Percentiles rank a stretch among this genome's conserved stretches.
Conservation (phyloP, 768 basidiomycete genomes). For the Termitomyces titanicus region DNA sequence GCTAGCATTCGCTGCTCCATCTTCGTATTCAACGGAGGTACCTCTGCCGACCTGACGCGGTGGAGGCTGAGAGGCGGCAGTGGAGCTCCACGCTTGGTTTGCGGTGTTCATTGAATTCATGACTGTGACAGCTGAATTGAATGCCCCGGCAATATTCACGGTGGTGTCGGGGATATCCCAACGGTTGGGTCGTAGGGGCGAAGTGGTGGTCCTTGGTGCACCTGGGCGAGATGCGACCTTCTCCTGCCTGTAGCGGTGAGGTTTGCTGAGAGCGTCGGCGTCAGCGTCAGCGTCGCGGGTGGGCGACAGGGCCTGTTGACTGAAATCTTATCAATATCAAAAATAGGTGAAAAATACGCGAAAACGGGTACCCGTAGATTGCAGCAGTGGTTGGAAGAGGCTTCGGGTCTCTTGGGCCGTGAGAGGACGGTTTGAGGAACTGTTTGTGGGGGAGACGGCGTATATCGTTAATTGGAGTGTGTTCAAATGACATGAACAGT, state of each 20-base stretch:
- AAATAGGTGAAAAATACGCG: constrained; percentile 13
- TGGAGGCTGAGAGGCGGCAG: constrained; percentile 44
- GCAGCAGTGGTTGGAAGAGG: constrained; percentile 57
- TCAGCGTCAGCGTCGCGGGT: constrained; percentile 34
- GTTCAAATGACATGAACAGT: constrained; percentile 78
- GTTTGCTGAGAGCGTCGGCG: constrained; percentile 39
- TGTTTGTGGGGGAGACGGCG: constrained; percentile 78
- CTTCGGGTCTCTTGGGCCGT: constrained; percentile 30
- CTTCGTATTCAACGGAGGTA: constrained; percentile 79
- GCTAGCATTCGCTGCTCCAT: constrained; percentile 41
- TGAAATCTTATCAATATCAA: constrained; percentile 7
- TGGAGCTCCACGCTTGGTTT: constrained; percentile 70
- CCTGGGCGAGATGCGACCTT: constrained; percentile 29
- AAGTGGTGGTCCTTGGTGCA: constrained; percentile 40
- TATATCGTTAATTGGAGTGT: constrained; percentile 77
- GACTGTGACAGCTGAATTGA: constrained; percentile 63
- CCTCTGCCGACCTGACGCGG: constrained; percentile 48
- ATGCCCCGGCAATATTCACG: constrained; percentile 82
- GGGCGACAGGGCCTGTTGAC: constrained; percentile 35
- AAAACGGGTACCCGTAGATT: constrained; percentile 59
- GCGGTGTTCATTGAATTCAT: constrained; percentile 45
- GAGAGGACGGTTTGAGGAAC: constrained; percentile 58
- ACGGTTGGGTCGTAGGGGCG: constrained; percentile 58
- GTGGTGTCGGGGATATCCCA: constrained; percentile 81
- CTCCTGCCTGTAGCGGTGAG: constrained; percentile 42